These are phyloP conservation scores for Juglanconis sp. DNA, from an alignment of 2,329 filamentous ascomycete species.

Conservation along the genomic window DNA sequence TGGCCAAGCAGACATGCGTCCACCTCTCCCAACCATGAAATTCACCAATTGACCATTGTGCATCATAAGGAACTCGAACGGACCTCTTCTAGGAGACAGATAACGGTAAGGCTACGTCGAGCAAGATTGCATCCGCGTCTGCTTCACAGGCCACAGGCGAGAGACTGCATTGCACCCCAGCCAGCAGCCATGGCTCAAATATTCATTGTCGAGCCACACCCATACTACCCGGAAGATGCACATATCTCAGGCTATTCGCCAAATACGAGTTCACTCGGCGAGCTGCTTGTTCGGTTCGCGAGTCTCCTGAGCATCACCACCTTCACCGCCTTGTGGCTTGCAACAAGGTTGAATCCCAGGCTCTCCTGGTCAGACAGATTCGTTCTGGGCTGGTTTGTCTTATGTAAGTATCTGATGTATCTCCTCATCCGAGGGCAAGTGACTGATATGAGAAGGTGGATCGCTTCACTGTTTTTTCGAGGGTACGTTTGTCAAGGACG, in stretches of 20 bases:
- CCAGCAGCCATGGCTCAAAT: constrained; percentile 8
- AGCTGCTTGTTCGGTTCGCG: constrained; percentile 37
- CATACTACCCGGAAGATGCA: constrained; percentile 47
- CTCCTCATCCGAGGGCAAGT: background rate
- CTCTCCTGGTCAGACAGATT: constrained; percentile 39
- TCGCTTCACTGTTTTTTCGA: constrained; percentile 80
- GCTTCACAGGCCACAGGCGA: too few species aligned
- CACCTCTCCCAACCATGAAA: background rate
- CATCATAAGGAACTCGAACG: background rate
- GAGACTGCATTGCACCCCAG: background rate
- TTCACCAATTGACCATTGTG: background rate
- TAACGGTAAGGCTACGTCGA: too few species aligned
- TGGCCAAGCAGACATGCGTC: background rate
- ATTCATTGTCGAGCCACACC: constrained; percentile 31
- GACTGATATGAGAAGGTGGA: constrained; percentile 44
- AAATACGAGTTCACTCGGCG: constrained; percentile 39
- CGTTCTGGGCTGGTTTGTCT: constrained; percentile 50
- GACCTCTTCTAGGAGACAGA: too few species aligned
- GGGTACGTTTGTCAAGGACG: constrained; percentile 39
- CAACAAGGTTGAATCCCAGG: constrained; percentile 27
- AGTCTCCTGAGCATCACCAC: constrained; percentile 35
- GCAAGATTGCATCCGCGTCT: too few species aligned
- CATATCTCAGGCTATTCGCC: constrained; percentile 42
- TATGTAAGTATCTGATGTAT: constrained; percentile 41
- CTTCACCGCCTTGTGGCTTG: constrained; percentile 29